phyloP scores from a whole-genome alignment of 2,329 filamentous ascomycete species.

The Alternaria sp. region DNA sequence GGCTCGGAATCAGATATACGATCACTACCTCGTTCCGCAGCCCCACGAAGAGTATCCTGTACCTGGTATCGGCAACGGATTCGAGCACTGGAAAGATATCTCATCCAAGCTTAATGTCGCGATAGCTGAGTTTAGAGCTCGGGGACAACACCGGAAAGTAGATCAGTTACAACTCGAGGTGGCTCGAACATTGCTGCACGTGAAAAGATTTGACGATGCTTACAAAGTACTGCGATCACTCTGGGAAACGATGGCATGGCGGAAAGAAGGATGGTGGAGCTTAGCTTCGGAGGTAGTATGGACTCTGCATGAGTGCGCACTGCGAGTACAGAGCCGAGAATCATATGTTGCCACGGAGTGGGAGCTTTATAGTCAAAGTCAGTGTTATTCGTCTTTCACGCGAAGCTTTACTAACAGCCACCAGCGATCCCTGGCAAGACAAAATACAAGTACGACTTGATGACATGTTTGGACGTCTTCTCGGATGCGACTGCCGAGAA shows the following conservation, averaged over 20 bases:
- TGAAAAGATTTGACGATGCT: slow-evolving; percentile 59
- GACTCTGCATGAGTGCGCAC: slow-evolving; percentile 61
- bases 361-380: slow-evolving; percentile 57
- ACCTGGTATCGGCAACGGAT: slow-evolving; percentile 50
- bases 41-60: slow-evolving; percentile 62
- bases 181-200: slow-evolving; percentile 60
- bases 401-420: slow-evolving; percentile 14
- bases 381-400: background rate
- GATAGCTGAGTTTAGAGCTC: slow-evolving; percentile 58
- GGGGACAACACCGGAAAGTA: slow-evolving; percentile 61
- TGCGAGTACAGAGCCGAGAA: slow-evolving; percentile 53
- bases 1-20: slow-evolving; percentile 61
- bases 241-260: slow-evolving; percentile 66
- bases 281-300: slow-evolving; percentile 62
- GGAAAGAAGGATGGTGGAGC: slow-evolving; percentile 65
- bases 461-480: slow-evolving; percentile 53
- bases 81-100: slow-evolving; percentile 61
- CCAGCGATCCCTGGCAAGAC: slow-evolving; percentile 41
- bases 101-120: slow-evolving; percentile 56
- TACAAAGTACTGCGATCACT: slow-evolving; percentile 59
- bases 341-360: slow-evolving; percentile 62
- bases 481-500: slow-evolving; percentile 45
- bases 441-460: slow-evolving; percentile 54
- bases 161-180: slow-evolving; percentile 63
- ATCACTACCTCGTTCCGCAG: slow-evolving; percentile 66